Evolutionary conservation across 2,329 filamentous ascomycete species (phyloP).

Genomic region (Ascochyta koolunga): DNA sequence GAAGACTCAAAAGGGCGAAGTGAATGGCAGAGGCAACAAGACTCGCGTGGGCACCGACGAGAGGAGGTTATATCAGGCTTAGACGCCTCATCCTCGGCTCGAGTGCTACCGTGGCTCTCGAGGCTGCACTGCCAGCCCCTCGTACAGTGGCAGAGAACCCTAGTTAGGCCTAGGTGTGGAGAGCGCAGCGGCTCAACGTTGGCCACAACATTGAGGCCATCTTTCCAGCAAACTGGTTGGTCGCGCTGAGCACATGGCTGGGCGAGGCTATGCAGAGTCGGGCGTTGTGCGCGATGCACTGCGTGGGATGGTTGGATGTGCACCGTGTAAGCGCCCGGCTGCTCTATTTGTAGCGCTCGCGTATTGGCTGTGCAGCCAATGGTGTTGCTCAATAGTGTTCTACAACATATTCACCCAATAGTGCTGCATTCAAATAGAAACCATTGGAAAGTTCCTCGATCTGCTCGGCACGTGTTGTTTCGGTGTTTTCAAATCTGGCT

Average conservation of each 20-base stretch:
- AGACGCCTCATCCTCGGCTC: slow-evolving; percentile 37
- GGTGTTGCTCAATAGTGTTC: slow-evolving; percentile 15
- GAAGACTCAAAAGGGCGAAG: slow-evolving; percentile 42
- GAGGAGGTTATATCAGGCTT: slow-evolving; percentile 44
- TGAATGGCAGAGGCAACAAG: slow-evolving; percentile 40
- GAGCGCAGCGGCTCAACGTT: slow-evolving; percentile 41
- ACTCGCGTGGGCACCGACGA: slow-evolving; percentile 35
- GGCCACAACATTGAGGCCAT: slow-evolving; percentile 44
- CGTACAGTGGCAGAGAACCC: slow-evolving; percentile 37
- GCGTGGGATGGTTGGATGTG: slow-evolving; percentile 40
- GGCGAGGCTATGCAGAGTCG: slow-evolving; percentile 21
- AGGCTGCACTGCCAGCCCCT: slow-evolving; percentile 37
- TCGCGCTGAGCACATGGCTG: slow-evolving; percentile 12
- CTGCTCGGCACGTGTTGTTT: slow-evolving; percentile 12
- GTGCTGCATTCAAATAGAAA: slow-evolving; percentile 18
- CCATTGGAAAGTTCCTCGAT: not conserved
- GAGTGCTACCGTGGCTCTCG: slow-evolving; percentile 38
- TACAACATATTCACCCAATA: slow-evolving; percentile 40
- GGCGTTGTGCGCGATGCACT: slow-evolving; percentile 30
- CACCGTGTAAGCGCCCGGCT: slow-evolving; percentile 40
- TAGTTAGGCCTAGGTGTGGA: slow-evolving; percentile 29
- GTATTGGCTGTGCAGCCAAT: slow-evolving; percentile 35
- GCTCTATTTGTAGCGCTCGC: slow-evolving; percentile 39
- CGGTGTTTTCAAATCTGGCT: not conserved
- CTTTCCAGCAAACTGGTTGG: slow-evolving; percentile 36